Percentiles rank a stretch among this genome's conserved stretches.
Evolutionary conservation across 179 eudicot genomes (phyloP).

Genomic region (Heliamphora pulchella): DNA sequence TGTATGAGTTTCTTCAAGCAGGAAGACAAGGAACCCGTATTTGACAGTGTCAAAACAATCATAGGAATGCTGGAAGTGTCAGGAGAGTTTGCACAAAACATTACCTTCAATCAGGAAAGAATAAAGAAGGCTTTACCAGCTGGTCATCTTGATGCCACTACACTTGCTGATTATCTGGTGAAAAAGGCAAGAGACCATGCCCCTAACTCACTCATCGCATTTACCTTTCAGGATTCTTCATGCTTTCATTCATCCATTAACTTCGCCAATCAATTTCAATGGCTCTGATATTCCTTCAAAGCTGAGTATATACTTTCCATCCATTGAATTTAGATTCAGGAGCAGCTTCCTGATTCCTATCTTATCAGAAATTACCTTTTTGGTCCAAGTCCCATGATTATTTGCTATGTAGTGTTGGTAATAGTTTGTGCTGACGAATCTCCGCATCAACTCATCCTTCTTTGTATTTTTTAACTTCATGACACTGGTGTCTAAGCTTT

Average conservation of each 20-base stretch:
- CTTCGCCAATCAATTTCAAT: background rate
- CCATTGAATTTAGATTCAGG: background rate
- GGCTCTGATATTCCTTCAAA: slow-evolving; percentile 7
- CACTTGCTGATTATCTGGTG: slow-evolving; percentile 97
- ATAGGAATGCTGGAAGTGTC: slow-evolving; percentile 89
- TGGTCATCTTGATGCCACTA: slow-evolving; percentile 98
- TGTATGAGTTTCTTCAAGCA: slow-evolving; percentile 24
- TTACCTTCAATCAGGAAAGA: slow-evolving; percentile 62
- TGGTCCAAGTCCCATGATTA: background rate
- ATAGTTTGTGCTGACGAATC: background rate
- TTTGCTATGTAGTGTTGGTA: background rate
- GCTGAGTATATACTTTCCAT: background rate
- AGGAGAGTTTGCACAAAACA: slow-evolving; percentile 85
- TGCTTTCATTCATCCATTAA: background rate
- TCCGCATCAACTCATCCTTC: background rate
- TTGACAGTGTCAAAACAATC: slow-evolving; percentile 84
- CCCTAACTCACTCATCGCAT: background rate
- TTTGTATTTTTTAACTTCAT: background rate
- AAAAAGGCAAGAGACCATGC: slow-evolving; percentile 52
- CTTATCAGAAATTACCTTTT: background rate
- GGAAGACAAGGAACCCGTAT: slow-evolving; percentile 96
- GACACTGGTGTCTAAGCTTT: background rate
- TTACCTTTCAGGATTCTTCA: background rate
- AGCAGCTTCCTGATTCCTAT: background rate
- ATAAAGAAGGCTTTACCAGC: slow-evolving; percentile 82